Evolutionary conservation across 192 early-diverging fungal genomes (phyloP), one percentile per base, ranked within the genome.

Genomic region (Diversispora eburnea): DNA sequence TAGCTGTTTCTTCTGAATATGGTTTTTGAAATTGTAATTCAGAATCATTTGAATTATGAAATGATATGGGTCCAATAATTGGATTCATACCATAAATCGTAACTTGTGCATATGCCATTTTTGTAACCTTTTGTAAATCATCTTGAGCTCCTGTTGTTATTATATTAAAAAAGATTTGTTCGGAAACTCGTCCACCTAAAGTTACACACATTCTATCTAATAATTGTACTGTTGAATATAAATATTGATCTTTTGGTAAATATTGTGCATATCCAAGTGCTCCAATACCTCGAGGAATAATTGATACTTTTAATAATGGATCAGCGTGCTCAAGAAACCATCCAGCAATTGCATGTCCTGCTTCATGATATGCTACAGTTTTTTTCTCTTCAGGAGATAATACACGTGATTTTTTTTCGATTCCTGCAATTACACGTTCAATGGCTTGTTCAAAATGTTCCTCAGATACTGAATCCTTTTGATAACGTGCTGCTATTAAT

Each of bases 181-280:
- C 97, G 3, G 94, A 88, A 12, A 90, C 92, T 52, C 92, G 89
- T 0, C 93, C 93, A 55, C 91, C 93, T 42, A 94, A 84, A 33
- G 92, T 90, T 92, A 94, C 93, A 77, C 91, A 93, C 90, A 93
- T 92, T 73, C 91, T 86, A 85, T 99, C 97, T 69, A 91, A 80
- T 73, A 99, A 85, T 77, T 97, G 94, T 43, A 86, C 88, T 4
- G 90, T 94, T 22, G 95, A 97, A 77, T 98, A 94, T 76, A 99
- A 80, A 77, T 95, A 95, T 83, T 96, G 91, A 76, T 99, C 97
- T 81, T 97, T 94, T 73, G 97, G 97, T 75, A 99, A 80, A 80
- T 98, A 99, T 84, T 99, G 98, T 56, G 98, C 98, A 85, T 99
- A 99, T 15, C 98, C 98, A 15, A 99, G 88, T 13, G 98, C 98